phyloP scores from a whole-genome alignment of 805 yeast genomes.

The Isabelozyma heimii region DNA sequence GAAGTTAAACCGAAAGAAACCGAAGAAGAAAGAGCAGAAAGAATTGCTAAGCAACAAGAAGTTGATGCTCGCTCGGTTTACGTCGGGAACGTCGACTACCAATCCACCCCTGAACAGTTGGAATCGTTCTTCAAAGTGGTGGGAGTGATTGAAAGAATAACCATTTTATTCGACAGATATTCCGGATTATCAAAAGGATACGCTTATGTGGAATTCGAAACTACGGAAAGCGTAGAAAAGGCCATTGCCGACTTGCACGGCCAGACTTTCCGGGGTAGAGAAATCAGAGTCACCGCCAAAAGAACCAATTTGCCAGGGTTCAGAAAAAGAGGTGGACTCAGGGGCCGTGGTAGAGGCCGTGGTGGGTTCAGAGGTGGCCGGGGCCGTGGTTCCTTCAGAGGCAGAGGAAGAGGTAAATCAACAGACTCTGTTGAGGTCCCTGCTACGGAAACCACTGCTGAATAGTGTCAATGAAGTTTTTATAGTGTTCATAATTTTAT shows the following conservation, averaged over 20 bases:
- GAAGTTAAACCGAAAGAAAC: conserved; percentile 16
- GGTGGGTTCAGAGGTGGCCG: conserved; percentile 36
- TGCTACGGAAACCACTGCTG: background rate
- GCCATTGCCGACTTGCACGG: conserved; percentile 48
- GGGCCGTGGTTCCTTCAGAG: conserved; percentile 14
- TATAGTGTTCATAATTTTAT: too few species aligned
- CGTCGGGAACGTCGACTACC: conserved; percentile 50
- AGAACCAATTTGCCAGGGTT: conserved; percentile 56
- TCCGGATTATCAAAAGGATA: conserved; percentile 55
- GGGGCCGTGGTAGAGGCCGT: conserved; percentile 25
- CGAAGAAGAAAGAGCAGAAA: conserved; percentile 28
- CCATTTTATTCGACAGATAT: conserved; percentile 45
- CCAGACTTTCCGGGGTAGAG: conserved; percentile 43
- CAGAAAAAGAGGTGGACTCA: conserved; percentile 14
- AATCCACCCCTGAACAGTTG: conserved; percentile 48
- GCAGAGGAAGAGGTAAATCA: conserved; percentile 7
- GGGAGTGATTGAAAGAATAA: conserved; percentile 51
- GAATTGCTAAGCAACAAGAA: conserved; percentile 40
- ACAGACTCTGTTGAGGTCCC: background rate
- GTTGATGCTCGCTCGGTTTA: conserved; percentile 53
- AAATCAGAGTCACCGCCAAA: conserved; percentile 46
- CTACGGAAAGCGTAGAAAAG: conserved; percentile 35
- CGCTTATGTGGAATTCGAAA: conserved; percentile 61
- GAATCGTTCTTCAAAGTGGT: conserved; percentile 44
- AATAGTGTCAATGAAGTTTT: background rate